Evolutionary conservation across 2,329 filamentous ascomycete species (phyloP).

Genomic region (Albifimbria verrucaria): DNA sequence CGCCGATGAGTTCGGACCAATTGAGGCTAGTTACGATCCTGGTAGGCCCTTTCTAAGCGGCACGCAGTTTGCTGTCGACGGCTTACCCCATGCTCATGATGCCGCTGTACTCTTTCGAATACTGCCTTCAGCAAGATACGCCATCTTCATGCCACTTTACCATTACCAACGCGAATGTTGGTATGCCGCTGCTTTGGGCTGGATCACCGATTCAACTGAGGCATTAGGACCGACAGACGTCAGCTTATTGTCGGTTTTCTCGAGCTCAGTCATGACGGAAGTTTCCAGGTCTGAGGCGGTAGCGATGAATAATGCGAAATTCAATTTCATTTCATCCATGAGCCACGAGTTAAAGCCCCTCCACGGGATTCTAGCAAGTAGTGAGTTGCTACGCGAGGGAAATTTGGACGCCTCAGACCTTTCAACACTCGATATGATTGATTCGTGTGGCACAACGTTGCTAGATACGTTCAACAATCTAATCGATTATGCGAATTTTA

Average conservation of each 20-base stretch:
- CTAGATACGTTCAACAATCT: conserved; percentile 1
- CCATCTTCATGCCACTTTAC: background rate
- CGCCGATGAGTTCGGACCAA: background rate
- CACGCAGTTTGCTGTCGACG: background rate
- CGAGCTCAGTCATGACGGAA: background rate
- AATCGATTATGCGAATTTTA: background rate
- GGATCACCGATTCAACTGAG: background rate
- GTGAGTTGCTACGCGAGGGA: background rate
- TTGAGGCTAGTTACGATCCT: background rate
- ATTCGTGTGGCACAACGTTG: background rate
- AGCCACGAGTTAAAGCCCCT: background rate
- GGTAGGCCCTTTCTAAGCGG: background rate
- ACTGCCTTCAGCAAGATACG: background rate
- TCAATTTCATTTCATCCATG: background rate
- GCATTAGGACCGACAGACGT: background rate
- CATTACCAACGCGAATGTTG: background rate
- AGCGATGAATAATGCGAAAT: background rate
- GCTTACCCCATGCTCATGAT: background rate
- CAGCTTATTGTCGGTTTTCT: background rate
- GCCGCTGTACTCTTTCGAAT: background rate
- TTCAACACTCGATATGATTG: background rate
- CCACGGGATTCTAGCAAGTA: background rate
- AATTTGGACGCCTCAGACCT: background rate
- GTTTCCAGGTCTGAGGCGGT: background rate
- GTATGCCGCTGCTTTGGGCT: background rate